Percentiles rank a stretch among this genome's conserved stretches.
Conservation (phyloP, 2,329 filamentous ascomycete genomes). For the Scedosporium apiospermum region DNA sequence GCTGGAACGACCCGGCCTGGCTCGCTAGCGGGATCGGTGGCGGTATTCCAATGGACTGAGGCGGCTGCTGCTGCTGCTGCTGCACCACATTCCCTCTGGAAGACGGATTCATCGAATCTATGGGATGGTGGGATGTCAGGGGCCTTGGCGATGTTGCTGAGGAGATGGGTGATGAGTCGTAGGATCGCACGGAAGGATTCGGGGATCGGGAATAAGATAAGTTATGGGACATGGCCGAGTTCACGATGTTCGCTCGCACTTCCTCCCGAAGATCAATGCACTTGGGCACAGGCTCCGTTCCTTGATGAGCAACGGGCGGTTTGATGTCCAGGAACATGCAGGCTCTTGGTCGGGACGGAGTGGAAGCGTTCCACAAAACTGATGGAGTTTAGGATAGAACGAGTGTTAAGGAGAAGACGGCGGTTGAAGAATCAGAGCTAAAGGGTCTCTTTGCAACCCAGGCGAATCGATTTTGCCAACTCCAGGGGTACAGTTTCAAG, state of each 20-base stretch:
- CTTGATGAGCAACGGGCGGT: not conserved
- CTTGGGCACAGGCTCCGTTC: not conserved
- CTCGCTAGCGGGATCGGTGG: constrained; percentile 24
- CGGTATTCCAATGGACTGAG: constrained; percentile 30
- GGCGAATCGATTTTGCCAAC: not conserved
- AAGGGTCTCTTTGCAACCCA: not conserved
- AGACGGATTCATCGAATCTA: not conserved
- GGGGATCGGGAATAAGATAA: constrained; percentile 48
- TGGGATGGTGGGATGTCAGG: constrained; percentile 10
- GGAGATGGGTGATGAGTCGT: constrained; percentile 51
- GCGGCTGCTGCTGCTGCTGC: constrained; percentile 17
- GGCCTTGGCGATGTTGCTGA: constrained; percentile 51
- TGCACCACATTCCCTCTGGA: not conserved
- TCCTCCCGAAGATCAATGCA: not conserved
- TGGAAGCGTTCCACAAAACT: too few relatives aligned
- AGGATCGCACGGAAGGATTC: constrained; percentile 50
- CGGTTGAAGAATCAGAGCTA: not conserved
- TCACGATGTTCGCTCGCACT: not conserved
- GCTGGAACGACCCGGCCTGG: constrained; percentile 28
- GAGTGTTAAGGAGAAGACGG: too few relatives aligned
- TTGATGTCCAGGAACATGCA: constrained; percentile 1
- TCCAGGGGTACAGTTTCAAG: too few relatives aligned
- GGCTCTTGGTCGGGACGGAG: not conserved
- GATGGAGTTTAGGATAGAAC: too few relatives aligned
- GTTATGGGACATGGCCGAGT: constrained; percentile 31